Conservation (phyloP, 352 stramenopile genomes). For the Phytophthora podocarpi region DNA sequence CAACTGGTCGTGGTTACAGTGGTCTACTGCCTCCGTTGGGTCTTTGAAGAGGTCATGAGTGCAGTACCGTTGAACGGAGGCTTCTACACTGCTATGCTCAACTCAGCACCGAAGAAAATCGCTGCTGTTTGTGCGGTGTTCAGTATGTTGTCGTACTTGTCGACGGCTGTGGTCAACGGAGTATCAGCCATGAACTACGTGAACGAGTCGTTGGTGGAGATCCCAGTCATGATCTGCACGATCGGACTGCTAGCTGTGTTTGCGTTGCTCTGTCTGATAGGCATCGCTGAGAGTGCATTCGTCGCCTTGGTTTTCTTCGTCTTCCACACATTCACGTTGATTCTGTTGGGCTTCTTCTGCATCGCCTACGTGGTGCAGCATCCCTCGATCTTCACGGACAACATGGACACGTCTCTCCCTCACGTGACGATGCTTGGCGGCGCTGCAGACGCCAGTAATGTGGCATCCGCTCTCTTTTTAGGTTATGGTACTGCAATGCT, state of each 20-base stretch:
- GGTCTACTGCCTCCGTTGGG: slow-evolving; percentile 73
- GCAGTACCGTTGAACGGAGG: slow-evolving; percentile 91
- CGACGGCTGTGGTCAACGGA: slow-evolving; percentile 84
- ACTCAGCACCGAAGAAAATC: slow-evolving; percentile 89
- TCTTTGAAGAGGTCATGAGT: slow-evolving; percentile 91
- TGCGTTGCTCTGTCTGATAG: slow-evolving; percentile 73
- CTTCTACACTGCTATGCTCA: slow-evolving; percentile 92
- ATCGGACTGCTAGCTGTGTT: slow-evolving; percentile 78
- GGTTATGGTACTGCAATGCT: slow-evolving; percentile 83
- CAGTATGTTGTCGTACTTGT: slow-evolving; percentile 90
- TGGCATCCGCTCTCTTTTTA: slow-evolving; percentile 67
- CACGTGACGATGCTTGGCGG: slow-evolving; percentile 60
- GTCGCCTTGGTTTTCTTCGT: slow-evolving; percentile 86
- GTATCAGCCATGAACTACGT: slow-evolving; percentile 86
- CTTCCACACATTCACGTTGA: slow-evolving; percentile 74
- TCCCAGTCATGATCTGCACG: slow-evolving; percentile 50
- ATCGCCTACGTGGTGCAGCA: slow-evolving; percentile 70
- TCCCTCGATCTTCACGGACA: slow-evolving; percentile 63
- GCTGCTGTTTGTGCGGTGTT: slow-evolving; percentile 82
- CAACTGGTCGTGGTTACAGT: slow-evolving; percentile 74
- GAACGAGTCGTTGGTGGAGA: slow-evolving; percentile 59
- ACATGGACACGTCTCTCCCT: slow-evolving; percentile 66
- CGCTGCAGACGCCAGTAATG: slow-evolving; percentile 37
- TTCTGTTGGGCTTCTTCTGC: slow-evolving; percentile 52
- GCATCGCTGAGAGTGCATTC: slow-evolving; percentile 85